Evolutionary conservation across 306 rosid species (phyloP).

Genomic region (Cicer chorassanicum): DNA sequence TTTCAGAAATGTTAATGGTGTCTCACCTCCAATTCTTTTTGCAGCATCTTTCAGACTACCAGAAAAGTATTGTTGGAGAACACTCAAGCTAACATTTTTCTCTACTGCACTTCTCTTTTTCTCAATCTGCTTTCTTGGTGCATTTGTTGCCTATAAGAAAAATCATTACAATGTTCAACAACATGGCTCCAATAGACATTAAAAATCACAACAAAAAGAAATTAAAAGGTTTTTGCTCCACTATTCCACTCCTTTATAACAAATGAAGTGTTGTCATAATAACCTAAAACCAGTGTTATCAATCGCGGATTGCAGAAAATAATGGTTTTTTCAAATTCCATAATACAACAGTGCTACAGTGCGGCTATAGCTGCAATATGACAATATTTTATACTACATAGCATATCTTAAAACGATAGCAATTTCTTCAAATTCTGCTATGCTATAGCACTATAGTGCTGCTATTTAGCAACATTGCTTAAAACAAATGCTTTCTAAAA

Average conservation of each 20-base stretch:
- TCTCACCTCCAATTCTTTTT: slow-evolving; percentile 90
- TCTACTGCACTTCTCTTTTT: slow-evolving; percentile 76
- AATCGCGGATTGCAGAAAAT: too few species aligned
- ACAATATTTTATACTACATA: too few species aligned
- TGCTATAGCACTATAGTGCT: too few species aligned
- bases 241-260: slow-evolving; percentile 22
- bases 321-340: too few species aligned
- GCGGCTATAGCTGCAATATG: too few species aligned
- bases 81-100: slow-evolving; percentile 88
- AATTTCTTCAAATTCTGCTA: too few species aligned
- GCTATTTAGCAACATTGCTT: not conserved
- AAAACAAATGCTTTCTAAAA: slow-evolving; percentile 56
- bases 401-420: too few species aligned
- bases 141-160: slow-evolving; percentile 56
- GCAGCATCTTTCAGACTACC: slow-evolving; percentile 99
- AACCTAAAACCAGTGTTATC: too few species aligned
- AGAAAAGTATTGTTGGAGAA: slow-evolving; percentile 91
- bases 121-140: slow-evolving; percentile 71
- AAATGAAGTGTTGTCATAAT: not conserved
- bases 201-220: slow-evolving; percentile 29
- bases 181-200: slow-evolving; percentile 39
- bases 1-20: slow-evolving; percentile 4
- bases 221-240: slow-evolving; percentile 21
- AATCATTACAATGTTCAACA: slow-evolving; percentile 20
- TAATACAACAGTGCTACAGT: too few species aligned